A percentile compares a stretch with the other conserved stretches of the same genome.
phyloP scores from a whole-genome alignment of 2,329 filamentous ascomycete species.

The Talaromyces albobiverticillius region DNA sequence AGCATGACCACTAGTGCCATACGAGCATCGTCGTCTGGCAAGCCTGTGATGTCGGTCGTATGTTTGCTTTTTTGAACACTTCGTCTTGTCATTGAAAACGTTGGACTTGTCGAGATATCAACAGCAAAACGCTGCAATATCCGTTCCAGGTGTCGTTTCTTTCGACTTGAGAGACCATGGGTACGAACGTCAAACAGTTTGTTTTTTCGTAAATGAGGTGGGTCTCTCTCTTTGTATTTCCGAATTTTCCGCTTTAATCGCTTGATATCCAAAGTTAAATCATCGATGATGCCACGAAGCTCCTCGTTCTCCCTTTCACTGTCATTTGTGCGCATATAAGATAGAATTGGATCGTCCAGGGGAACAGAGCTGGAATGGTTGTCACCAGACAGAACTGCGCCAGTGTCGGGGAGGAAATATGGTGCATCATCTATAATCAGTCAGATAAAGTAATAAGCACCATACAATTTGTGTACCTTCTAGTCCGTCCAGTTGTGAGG shows the following conservation, averaged over 20 bases:
- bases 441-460: conserved; percentile 31
- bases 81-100: not conserved
- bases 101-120: conserved; percentile 19
- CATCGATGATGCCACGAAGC: conserved; percentile 79
- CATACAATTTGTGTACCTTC: conserved; percentile 5
- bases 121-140: conserved; percentile 63
- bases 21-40: not conserved
- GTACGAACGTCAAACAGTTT: conserved; percentile 81
- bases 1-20: conserved; percentile 7
- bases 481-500: conserved; percentile 24
- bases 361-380: conserved; percentile 20
- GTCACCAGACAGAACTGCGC: not conserved
- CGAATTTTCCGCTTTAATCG: conserved; percentile 70
- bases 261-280: conserved; percentile 80
- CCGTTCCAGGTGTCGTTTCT: conserved; percentile 73
- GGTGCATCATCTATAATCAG: conserved; percentile 32
- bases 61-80: not conserved
- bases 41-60: not conserved
- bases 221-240: conserved; percentile 67
- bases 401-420: conserved; percentile 29
- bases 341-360: conserved; percentile 30
- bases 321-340: conserved; percentile 17
- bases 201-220: conserved; percentile 64
- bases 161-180: conserved; percentile 67
- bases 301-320: conserved; percentile 67